Conservation (phyloP, 2,329 filamentous ascomycete genomes). For the Colletotrichum coccodes region DNA sequence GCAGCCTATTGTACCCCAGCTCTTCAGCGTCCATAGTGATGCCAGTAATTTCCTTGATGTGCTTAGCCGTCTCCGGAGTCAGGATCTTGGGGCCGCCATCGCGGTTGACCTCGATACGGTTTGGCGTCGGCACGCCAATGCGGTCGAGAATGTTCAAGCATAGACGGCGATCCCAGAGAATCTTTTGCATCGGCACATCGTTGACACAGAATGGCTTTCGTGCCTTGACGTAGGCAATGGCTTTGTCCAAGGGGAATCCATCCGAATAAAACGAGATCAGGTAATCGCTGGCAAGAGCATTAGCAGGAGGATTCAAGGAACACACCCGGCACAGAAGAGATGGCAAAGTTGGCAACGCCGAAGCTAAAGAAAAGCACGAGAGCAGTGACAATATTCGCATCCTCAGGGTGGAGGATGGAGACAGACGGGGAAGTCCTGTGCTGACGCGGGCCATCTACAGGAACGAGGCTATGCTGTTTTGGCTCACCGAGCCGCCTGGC, state of each 20-base stretch:
- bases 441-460: not conserved
- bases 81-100: conserved; percentile 88
- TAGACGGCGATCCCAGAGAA: conserved; percentile 93
- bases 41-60: conserved; percentile 83
- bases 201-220: conserved; percentile 98
- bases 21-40: conserved; percentile 75
- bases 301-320: conserved; percentile 17
- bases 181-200: conserved; percentile 95
- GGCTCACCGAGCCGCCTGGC: conserved; percentile 43
- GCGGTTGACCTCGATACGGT: conserved; percentile 88
- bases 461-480: conserved; percentile 44
- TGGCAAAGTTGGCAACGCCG: not conserved
- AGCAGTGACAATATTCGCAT: not conserved
- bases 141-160: conserved; percentile 90
- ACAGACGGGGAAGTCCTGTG: not conserved
- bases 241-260: conserved; percentile 95
- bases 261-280: conserved; percentile 98
- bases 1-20: conserved; percentile 63
- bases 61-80: conserved; percentile 81
- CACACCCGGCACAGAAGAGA: no score
- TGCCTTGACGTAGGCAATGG: conserved; percentile 92
- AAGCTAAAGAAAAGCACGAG: not conserved
- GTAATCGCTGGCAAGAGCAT: conserved; percentile 71
- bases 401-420: not conserved
- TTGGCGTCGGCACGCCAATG: conserved; percentile 89